A percentile compares a stretch with the other conserved stretches of the same genome.
Conservation (phyloP, 495 filamentous ascomycete genomes). For the Hypomontagnella monticulosa region DNA sequence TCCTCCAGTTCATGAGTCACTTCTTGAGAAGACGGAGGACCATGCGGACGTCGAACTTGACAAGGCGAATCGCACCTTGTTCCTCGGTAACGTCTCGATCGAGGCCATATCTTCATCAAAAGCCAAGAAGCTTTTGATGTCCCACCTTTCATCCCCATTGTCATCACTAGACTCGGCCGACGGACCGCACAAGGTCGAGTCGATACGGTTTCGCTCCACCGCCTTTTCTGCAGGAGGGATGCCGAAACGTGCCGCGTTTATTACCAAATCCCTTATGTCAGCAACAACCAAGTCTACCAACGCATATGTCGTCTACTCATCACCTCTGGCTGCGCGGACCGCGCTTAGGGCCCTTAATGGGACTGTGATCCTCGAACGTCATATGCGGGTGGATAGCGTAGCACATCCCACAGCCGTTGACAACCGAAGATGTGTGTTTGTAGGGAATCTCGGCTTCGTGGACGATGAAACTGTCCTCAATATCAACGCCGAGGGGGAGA, state of each 20-base stretch:
- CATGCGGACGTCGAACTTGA: constrained; percentile 68
- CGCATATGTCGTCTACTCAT: constrained; percentile 89
- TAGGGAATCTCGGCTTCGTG: constrained; percentile 95
- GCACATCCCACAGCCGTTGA: constrained; percentile 86
- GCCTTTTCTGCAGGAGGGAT: constrained; percentile 78
- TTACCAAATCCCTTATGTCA: constrained; percentile 81
- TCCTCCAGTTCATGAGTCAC: constrained; percentile 61
- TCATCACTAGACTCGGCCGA: constrained; percentile 55
- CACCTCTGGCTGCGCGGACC: constrained; percentile 74
- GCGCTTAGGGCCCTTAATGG: constrained; percentile 85
- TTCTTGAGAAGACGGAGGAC: constrained; percentile 53
- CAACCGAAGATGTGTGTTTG: constrained; percentile 90
- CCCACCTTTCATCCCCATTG: constrained; percentile 65
- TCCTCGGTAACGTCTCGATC: constrained; percentile 89
- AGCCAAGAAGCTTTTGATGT: constrained; percentile 77
- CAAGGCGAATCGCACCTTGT: constrained; percentile 90
- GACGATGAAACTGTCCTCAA: constrained; percentile 77
- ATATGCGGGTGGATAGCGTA: constrained; percentile 88
- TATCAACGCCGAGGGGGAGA: constrained; percentile 65
- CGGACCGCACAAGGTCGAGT: constrained; percentile 77
- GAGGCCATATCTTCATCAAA: constrained; percentile 81
- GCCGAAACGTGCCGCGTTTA: constrained; percentile 90
- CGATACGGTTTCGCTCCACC: constrained; percentile 91
- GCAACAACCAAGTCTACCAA: constrained; percentile 93
- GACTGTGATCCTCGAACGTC: constrained; percentile 81